phyloP scores from a whole-genome alignment of 2,329 filamentous ascomycete genomes.

The Pseudocercospora pini-densiflorae region DNA sequence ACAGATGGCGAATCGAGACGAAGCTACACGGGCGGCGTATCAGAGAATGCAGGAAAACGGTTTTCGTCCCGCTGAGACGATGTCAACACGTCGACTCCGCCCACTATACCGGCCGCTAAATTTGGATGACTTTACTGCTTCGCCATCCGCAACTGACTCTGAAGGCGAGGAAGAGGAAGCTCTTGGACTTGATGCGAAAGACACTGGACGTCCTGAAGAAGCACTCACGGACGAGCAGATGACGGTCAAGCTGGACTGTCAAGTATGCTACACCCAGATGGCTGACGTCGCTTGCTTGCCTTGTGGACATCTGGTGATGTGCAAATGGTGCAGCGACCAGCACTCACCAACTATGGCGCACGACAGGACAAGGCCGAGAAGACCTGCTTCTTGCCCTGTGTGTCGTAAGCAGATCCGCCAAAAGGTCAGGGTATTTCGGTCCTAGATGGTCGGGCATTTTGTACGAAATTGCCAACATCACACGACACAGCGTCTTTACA shows the following conservation, averaged over 20 bases:
- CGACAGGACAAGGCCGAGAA: slow-evolving; percentile 46
- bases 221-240: slow-evolving; percentile 55
- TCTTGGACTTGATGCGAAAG: slow-evolving; percentile 51
- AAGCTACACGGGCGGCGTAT: slow-evolving; percentile 35
- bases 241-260: slow-evolving; percentile 56
- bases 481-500: neutral
- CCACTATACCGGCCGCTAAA: slow-evolving; percentile 15
- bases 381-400: slow-evolving; percentile 49
- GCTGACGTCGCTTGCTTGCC: slow-evolving; percentile 58
- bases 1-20: slow-evolving; percentile 33
- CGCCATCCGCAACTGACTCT: slow-evolving; percentile 23
- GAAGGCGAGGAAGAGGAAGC: slow-evolving; percentile 31
- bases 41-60: slow-evolving; percentile 30
- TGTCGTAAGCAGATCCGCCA: slow-evolving; percentile 53
- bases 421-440: slow-evolving; percentile 43
- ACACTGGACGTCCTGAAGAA: slow-evolving; percentile 49
- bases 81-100: slow-evolving; percentile 16
- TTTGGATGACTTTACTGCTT: slow-evolving; percentile 19
- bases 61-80: slow-evolving; percentile 19
- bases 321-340: slow-evolving; percentile 59
- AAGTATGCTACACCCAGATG: slow-evolving; percentile 58
- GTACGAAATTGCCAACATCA: neutral
- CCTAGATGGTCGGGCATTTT: slow-evolving; percentile 12
- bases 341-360: slow-evolving; percentile 50
- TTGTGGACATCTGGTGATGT: slow-evolving; percentile 61